These are phyloP conservation scores for Monilinia fructicola DNA, from an alignment of 2,329 filamentous ascomycete genomes.

Conservation along the genomic window DNA sequence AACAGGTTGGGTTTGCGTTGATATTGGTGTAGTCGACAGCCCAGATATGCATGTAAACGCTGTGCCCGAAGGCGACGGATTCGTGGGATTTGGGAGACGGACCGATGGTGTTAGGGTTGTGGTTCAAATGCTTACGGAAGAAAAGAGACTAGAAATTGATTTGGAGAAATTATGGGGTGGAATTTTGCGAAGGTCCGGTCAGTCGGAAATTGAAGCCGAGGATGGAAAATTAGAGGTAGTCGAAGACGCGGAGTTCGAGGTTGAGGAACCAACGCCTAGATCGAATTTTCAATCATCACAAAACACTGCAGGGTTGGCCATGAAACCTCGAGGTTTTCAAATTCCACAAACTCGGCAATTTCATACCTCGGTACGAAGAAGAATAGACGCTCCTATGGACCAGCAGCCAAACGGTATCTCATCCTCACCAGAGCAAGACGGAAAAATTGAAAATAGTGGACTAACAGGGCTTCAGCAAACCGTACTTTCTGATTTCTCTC, in stretches of 20 bases:
- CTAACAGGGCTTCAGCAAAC: conserved; percentile 22
- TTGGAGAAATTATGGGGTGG: conserved; percentile 61
- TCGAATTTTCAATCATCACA: neutral
- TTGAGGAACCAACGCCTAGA: neutral
- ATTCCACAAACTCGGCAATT: conserved; percentile 23
- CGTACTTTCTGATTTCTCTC: conserved; percentile 22
- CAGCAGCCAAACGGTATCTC: conserved; percentile 17
- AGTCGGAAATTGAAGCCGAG: conserved; percentile 18
- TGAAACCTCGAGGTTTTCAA: conserved; percentile 19
- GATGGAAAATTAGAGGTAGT: conserved; percentile 12
- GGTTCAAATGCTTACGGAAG: conserved; percentile 70
- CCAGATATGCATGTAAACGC: conserved; percentile 46
- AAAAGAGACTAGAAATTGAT: conserved; percentile 66
- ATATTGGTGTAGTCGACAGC: conserved; percentile 70
- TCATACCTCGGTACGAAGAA: conserved; percentile 25
- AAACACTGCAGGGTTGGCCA: neutral
- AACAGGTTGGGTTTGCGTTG: conserved; percentile 96
- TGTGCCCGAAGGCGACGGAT: conserved; percentile 50
- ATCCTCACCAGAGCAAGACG: conserved; percentile 17
- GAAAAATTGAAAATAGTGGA: conserved; percentile 22
- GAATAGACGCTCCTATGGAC: neutral
- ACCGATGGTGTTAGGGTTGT: conserved; percentile 61
- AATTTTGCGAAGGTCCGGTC: conserved; percentile 33
- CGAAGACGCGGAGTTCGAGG: neutral
- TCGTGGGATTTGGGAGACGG: conserved; percentile 74